Percentiles rank a stretch among this genome's conserved stretches.
These are phyloP conservation scores for Chlamydomonas incerta DNA, from an alignment of 139 green algal species.

Conservation along the genomic window DNA sequence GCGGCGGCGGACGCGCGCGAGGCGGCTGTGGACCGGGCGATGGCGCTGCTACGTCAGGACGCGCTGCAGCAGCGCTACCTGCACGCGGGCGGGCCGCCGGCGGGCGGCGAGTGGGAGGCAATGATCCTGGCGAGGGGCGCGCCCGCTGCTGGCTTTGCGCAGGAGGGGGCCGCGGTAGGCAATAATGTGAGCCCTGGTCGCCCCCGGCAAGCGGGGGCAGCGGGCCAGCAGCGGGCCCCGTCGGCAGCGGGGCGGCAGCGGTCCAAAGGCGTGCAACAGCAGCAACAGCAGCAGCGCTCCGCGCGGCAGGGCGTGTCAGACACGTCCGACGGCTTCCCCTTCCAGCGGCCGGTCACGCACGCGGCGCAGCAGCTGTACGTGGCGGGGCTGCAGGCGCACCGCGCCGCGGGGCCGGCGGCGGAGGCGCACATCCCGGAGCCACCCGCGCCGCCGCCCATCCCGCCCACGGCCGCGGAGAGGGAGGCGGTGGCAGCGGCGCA, in stretches of 20 bases:
- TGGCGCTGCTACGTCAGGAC: neutral
- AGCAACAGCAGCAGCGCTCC: neutral
- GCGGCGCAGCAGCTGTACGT: conserved; percentile 13
- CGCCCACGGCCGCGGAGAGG: neutral
- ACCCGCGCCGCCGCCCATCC: too few species aligned
- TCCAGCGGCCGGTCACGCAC: neutral
- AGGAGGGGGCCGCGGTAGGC: neutral
- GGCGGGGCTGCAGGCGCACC: neutral
- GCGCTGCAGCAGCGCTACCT: conserved; percentile 19
- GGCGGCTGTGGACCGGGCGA: neutral
- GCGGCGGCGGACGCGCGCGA: neutral
- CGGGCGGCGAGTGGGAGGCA: neutral
- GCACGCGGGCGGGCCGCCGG: neutral
- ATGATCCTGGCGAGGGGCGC: neutral
- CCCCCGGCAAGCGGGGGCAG: neutral
- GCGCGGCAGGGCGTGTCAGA: neutral
- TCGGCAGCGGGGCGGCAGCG: neutral
- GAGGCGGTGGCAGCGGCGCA: too few species aligned
- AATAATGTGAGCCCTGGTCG: neutral
- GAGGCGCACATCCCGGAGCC: too few species aligned
- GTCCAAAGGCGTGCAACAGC: neutral
- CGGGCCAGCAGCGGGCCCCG: neutral
- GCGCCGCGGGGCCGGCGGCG: neutral
- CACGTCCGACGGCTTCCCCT: neutral
- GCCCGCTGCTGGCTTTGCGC: neutral